Conservation (phyloP, 495 filamentous ascomycete species). For the Usnea hakonensis region DNA sequence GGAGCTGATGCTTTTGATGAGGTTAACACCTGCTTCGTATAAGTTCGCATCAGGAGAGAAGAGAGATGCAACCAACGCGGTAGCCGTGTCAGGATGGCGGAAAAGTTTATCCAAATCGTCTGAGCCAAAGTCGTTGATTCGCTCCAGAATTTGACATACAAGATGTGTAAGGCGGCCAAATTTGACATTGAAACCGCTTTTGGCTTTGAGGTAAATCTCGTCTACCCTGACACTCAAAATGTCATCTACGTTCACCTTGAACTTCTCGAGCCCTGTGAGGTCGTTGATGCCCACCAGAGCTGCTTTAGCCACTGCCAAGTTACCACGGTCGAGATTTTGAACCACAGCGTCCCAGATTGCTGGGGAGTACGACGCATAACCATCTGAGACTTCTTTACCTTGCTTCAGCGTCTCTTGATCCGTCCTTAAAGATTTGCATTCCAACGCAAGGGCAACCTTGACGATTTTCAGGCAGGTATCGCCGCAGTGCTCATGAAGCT, state of each 20-base stretch:
- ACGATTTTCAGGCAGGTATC: slow-evolving; percentile 33
- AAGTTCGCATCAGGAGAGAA: slow-evolving; percentile 62
- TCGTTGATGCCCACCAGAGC: slow-evolving; percentile 63
- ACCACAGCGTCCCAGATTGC: slow-evolving; percentile 71
- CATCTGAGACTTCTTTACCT: slow-evolving; percentile 54
- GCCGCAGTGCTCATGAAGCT: slow-evolving; percentile 5
- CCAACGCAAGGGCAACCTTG: slow-evolving; percentile 61
- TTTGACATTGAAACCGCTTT: slow-evolving; percentile 64
- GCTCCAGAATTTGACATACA: slow-evolving; percentile 64
- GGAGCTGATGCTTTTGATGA: slow-evolving; percentile 70
- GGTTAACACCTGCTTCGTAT: slow-evolving; percentile 64
- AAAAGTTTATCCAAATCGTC: slow-evolving; percentile 58
- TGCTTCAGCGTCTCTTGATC: slow-evolving; percentile 61
- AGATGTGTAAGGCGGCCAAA: slow-evolving; percentile 61
- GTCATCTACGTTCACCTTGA: slow-evolving; percentile 49
- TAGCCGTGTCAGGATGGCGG: slow-evolving; percentile 51
- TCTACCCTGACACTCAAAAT: slow-evolving; percentile 50
- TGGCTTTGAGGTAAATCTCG: slow-evolving; percentile 42
- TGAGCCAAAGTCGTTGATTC: slow-evolving; percentile 63
- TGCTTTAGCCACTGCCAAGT: slow-evolving; percentile 56
- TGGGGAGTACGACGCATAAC: slow-evolving; percentile 55
- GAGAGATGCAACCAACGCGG: slow-evolving; percentile 59
- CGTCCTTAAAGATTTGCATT: slow-evolving; percentile 63
- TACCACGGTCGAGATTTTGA: slow-evolving; percentile 54
- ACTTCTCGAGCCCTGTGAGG: slow-evolving; percentile 64